phyloP scores from a whole-genome alignment of 768 basidiomycete species.

The Agrocybe chaxingu region DNA sequence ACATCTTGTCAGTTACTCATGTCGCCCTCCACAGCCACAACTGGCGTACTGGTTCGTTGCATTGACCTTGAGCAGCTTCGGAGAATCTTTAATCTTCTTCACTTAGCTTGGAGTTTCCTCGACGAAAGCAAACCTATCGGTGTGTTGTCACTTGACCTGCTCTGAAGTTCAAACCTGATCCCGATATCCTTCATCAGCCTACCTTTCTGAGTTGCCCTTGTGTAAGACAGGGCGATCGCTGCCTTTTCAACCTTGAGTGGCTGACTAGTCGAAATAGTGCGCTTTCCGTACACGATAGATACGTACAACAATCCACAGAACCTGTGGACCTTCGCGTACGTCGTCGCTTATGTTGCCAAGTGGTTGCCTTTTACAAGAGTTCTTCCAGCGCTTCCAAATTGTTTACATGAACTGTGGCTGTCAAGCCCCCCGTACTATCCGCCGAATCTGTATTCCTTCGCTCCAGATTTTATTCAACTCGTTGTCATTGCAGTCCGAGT shows the following conservation, averaged over 20 bases:
- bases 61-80: neutral
- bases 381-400: neutral
- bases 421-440: no score
- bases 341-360: conserved; percentile 4
- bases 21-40: conserved; percentile 30
- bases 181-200: conserved; percentile 25
- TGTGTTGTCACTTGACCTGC: conserved; percentile 12
- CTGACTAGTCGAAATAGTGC: conserved; percentile 29
- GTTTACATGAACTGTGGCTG: no score
- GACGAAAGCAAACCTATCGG: conserved; percentile 39
- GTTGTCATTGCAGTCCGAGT: no score
- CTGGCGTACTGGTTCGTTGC: conserved; percentile 41
- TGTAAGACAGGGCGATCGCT: conserved; percentile 8
- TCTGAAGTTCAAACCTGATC: neutral
- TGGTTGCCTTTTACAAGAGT: neutral
- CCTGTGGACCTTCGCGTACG: conserved; percentile 56
- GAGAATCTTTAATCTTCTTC: neutral
- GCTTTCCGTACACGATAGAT: conserved; percentile 57
- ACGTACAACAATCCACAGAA: conserved; percentile 66
- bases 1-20: neutral
- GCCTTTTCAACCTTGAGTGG: neutral
- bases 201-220: conserved; percentile 37
- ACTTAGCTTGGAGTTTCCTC: conserved; percentile 40
- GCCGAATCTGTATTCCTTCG: no score
- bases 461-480: no score